Base-by-base conservation (phyloP, 495 filamentous ascomycete species). In the Neurospora hispaniola region DNA sequence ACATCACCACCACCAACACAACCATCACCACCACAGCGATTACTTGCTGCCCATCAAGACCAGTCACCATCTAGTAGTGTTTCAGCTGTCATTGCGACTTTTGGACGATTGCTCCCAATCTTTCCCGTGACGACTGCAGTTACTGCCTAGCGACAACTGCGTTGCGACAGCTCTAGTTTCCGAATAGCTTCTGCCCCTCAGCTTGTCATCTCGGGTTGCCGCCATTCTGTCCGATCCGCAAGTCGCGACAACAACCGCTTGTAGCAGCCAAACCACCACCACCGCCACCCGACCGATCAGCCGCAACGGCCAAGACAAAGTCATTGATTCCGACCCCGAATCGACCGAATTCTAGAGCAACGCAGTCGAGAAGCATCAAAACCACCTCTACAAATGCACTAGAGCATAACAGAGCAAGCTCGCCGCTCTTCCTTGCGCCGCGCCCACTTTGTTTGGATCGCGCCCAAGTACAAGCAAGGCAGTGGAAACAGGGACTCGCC, bases 41-140 rank as follows among this genome's bases (percentile, higher is more conserved):
- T 75, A 73, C 68, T 76, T 82, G 73, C 74, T 79, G 71, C 78
- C 72, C 38, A 77, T 77, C 41, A 79, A 79, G 68, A 75, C 75
- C 27, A 38, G 76, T 70, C 72, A 70, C 46, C 11, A 27, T 12
- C 71, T 40, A 35, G 23, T 38, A 59, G 72, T 69, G 62, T 20
- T 41, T 73, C 72, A 35, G 54, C 62, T 69, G 42, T 76, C 72
- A 74, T 75, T 78, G 70, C 46, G 69, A 72, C 39, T 66, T 75
- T 78, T 73, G 59, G 69, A 68, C 66, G 59, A 75, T 73, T 69
- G 74, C 70, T 59, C 71, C 62, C 71, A 69, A 42, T 71, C 18
- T 71, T 69, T 71, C 70, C 54, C 54, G 54, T 66, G 54, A 66
- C 54, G 54, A 71, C 71, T 76, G 71, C 73, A 74, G 68, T 43